Base-by-base conservation (phyloP, 2,329 filamentous ascomycete genomes). In the Monosporascus sp. region DNA sequence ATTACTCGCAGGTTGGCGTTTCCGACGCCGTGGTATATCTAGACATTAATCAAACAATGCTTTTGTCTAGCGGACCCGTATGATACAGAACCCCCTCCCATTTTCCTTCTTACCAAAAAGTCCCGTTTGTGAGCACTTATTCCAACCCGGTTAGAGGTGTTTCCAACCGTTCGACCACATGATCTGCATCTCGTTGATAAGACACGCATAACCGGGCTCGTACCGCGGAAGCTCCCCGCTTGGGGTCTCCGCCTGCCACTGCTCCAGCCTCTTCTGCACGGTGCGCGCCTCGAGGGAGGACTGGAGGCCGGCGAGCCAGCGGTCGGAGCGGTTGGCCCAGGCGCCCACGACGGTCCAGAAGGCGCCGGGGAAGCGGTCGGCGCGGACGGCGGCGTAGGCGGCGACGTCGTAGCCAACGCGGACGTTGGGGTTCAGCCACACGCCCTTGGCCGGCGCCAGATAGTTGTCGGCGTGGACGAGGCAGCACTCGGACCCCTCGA, bases 401-500 rank as follows among this genome's bases (percentile, higher is more conserved):
- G 66, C 56, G 15, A 63, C 66, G 45, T 68, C 73, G 53, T 83
- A 84, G 1, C 72, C 78, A 4, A 83, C 80, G 6, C 78, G 72
- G 7, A 82, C 79, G 17, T 72, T 71, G 1, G 79, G 77, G 58
- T 84, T 84, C n/a, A 84, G 57, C 66, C 72, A 82, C 2, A 82
- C 74, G 18, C 79, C 79, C 48, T 75, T 67, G 41, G 63, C 56
- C 5, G 58, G 37, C 9, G 71, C 68, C 3, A 80, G 66, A 4
- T 74, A 74, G 58, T 84, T 84, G 59, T 84, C 81, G 2, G 78
- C 77, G 57, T 84, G 80, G 18, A 84, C 78, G 22, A 86, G 72
- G 63, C 84, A 86, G 64, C 82, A 85, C 65, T 86, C 83, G 1
- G 79, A 82, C 4, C 75, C 83, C 65, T 86, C 83, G 35, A 85